Base-by-base conservation (phyloP, 2,329 filamentous ascomycete species). In the Colletotrichum chrysophilum region DNA sequence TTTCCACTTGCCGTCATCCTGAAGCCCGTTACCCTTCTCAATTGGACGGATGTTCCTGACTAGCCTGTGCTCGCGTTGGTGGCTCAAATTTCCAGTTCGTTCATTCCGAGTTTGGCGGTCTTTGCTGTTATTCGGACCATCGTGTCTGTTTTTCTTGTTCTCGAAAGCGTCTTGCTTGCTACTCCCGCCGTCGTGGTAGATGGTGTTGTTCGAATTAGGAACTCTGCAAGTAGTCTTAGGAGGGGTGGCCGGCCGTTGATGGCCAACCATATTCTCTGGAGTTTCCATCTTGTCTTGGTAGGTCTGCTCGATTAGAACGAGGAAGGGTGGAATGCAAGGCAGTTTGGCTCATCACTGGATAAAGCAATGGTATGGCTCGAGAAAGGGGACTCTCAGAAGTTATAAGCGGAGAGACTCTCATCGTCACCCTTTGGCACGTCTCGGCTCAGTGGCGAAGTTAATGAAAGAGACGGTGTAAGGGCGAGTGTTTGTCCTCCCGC, bases 81-180 rank as follows among this genome's bases (percentile, higher is more conserved):
- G n/a, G 1, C 3, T 5, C 18, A 12, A 21, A 48, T 21, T 0
- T 48, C 2, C n/a, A 21, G 9, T 3, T 21, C n/a, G n/a, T 21
- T 6, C 7, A 0, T 52, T 21, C 3, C n/a, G 43, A 21, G 0
- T 13, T 12, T 52, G 43, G 43, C 43, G 43, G 43, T 52, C 43
- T 52, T 52, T 52, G n/a, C 43, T 52, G 43, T 52, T 52, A 21
- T 52, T 52, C 43, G 43, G 43, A 21, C 43, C 43, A 52, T 52
- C 43, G n/a, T 52, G 43, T 52, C n/a, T 52, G 8, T 52, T 21
- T 18, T 13, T 52, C 7, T 10, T 13, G 43, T 52, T 24, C 43
- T 52, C 16, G n/a, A 52, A 24, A 4, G 3, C 12, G 43, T 21
- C n/a, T 52, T 52, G 10, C 43, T 21, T 52, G 5, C n/a, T 13